These are phyloP conservation scores for Pyrus betulifolia DNA, from an alignment of 306 rosid genomes.

Conservation along the genomic window DNA sequence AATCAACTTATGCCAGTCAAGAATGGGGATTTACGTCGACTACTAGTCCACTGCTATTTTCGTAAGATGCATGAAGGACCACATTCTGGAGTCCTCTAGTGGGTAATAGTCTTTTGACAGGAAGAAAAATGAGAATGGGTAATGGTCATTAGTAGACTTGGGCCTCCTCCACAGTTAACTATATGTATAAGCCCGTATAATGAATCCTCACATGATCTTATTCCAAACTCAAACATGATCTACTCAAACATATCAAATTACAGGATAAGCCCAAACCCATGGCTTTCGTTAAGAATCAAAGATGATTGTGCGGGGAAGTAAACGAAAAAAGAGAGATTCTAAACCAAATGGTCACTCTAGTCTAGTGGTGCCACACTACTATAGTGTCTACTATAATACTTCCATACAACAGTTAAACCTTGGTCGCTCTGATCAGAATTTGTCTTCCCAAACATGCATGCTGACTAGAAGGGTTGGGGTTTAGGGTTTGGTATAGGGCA, in stretches of 20 bases:
- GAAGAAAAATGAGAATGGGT: too few species aligned
- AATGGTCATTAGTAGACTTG: background rate
- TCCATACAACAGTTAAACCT: background rate
- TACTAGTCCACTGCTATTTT: background rate
- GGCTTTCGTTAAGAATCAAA: background rate
- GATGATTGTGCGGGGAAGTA: background rate
- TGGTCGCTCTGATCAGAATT: background rate
- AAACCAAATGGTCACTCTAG: background rate
- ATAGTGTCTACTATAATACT: background rate
- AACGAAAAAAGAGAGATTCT: background rate
- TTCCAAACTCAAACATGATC: too few species aligned
- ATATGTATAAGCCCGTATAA: too few species aligned
- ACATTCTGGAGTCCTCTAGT: too few species aligned
- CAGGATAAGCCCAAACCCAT: background rate
- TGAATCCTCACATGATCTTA: too few species aligned
- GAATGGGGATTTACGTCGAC: background rate
- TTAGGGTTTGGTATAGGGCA: background rate
- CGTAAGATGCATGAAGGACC: background rate
- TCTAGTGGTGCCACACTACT: background rate
- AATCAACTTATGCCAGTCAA: too few species aligned
- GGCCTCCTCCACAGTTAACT: background rate
- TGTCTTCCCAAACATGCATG: background rate
- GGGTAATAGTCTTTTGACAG: too few species aligned
- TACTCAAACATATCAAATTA: background rate
- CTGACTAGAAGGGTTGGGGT: background rate